Conservation (phyloP, 768 basidiomycete genomes). For the Postia placenta region DNA sequence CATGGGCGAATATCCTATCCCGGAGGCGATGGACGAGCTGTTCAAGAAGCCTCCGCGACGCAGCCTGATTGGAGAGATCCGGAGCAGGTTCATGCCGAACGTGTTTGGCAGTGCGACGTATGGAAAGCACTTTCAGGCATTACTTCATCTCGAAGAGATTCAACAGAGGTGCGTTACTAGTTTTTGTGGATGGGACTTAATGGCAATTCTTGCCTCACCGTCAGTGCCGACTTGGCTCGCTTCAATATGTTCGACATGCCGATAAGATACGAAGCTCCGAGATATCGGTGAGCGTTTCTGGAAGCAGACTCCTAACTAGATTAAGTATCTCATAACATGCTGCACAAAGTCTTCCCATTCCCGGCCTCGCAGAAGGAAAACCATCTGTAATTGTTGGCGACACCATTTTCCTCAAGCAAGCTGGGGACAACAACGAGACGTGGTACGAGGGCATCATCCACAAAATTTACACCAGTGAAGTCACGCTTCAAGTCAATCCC, state of each 20-base stretch:
- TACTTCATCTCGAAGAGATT: constrained; percentile 50
- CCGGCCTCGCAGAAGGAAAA: constrained; percentile 50
- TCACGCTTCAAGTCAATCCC: constrained; percentile 39
- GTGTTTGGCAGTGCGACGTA: constrained; percentile 34
- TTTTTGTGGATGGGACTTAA: no score
- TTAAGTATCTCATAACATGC: no score
- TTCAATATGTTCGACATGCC: no score
- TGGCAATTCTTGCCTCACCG: no score
- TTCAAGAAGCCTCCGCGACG: neutral
- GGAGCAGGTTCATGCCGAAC: constrained; percentile 30
- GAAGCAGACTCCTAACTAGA: no score
- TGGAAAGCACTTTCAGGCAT: constrained; percentile 38
- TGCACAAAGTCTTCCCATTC: constrained; percentile 44
- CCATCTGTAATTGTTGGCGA: constrained; percentile 39
- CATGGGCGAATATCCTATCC: constrained; percentile 4
- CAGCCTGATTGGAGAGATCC: neutral
- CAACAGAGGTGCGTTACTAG: constrained; percentile 17
- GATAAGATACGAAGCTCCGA: no score
- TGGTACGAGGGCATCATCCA: constrained; percentile 58
- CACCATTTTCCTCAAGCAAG: constrained; percentile 30
- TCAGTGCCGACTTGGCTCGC: no score
- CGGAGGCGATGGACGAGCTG: neutral
- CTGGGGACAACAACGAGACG: constrained; percentile 29
- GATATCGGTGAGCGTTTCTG: neutral
- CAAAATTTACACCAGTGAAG: constrained; percentile 37